Evolutionary conservation across 225 moss, liverwort and hornwort species (phyloP), one percentile per base, ranked within the genome.

Genomic region (Rhytidiadelphus loreus): DNA sequence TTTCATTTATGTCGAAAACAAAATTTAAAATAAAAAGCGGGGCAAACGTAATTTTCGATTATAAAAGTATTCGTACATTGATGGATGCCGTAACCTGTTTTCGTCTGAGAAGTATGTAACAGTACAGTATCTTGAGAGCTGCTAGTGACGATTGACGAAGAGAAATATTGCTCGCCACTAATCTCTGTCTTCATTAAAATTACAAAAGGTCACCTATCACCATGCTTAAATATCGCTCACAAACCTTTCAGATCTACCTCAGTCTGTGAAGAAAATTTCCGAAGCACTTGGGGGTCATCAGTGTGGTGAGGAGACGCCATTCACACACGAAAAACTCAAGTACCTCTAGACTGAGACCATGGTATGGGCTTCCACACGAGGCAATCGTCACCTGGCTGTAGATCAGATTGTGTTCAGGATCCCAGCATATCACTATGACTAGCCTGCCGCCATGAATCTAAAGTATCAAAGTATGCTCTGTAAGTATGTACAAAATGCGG

Each of bases 401-500:
- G 74, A 81, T 88, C 84, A 88, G 82, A 87, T 81, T 61, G 66
- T 74, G 72, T 72, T 77, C 82, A 85, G 85, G 76, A 86, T 90
- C 70, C 62, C 68, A 85, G 63, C 46, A 88, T 77, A 80, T 77
- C 80, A 86, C 89, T 77, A 56, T 73, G 89, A 87, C 85, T 87
- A 80, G 80, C 80, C 80, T 80, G 68, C 87, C 88, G 84, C 86
- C 76, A 81, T 87, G 86, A 87, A 79, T 86, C 85, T 85, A 57
- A 92, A 88, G 65, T 79, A 90, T 87, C 91, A 65, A 82, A 85
- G 56, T 88, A 88, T 87, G 90, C 89, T 91, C 93, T 92, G 81
- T 85, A 85, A 80, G 87, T 93, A 92, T 92, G 66, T 94, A 94
- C 93, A 94, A 92, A 92, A 91, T 87, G 84, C 88, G 91, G 90